Evolutionary conservation across 2,329 filamentous ascomycete genomes (phyloP).

Genomic region (Parastagonospora avenae): DNA sequence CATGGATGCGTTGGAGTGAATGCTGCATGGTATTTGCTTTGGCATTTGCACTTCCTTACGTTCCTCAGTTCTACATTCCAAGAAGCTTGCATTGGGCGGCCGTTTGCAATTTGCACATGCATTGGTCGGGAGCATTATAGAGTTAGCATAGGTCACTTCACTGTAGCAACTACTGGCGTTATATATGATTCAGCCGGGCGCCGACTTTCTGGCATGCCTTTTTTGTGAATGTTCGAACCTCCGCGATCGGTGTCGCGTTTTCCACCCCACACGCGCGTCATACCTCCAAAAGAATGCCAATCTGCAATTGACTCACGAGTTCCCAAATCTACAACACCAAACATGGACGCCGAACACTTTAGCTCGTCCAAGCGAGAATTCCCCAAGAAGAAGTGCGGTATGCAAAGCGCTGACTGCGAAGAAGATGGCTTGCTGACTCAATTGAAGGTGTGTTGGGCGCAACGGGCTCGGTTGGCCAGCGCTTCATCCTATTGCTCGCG

Average conservation of each 20-base stretch:
- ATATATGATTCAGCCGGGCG: not conserved
- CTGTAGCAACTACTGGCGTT: not conserved
- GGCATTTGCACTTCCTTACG: not conserved
- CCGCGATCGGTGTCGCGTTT: slow-evolving; percentile 34
- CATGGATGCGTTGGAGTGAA: slow-evolving; percentile 62
- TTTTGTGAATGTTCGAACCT: slow-evolving; percentile 12
- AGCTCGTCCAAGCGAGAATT: slow-evolving; percentile 48
- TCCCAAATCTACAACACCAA: slow-evolving; percentile 21
- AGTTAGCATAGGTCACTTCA: slow-evolving; percentile 4
- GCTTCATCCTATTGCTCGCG: slow-evolving; percentile 90
- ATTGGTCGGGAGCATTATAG: slow-evolving; percentile 11
- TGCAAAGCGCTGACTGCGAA: slow-evolving; percentile 46
- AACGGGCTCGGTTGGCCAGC: slow-evolving; percentile 92
- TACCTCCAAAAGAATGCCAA: slow-evolving; percentile 18
- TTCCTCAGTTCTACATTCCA: not conserved
- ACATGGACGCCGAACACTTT: slow-evolving; percentile 53
- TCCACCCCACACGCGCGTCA: slow-evolving; percentile 29
- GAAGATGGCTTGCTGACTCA: slow-evolving; percentile 13
- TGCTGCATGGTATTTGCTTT: not conserved
- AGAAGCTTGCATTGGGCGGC: slow-evolving; percentile 26
- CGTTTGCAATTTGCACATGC: slow-evolving; percentile 18
- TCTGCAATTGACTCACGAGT: slow-evolving; percentile 26
- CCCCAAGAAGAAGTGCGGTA: slow-evolving; percentile 60
- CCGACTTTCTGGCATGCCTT: not conserved
- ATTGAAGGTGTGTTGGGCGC: slow-evolving; percentile 73